Evolutionary conservation across 2,329 filamentous ascomycete genomes (phyloP).

Genomic region (Clathrospora elynae): DNA sequence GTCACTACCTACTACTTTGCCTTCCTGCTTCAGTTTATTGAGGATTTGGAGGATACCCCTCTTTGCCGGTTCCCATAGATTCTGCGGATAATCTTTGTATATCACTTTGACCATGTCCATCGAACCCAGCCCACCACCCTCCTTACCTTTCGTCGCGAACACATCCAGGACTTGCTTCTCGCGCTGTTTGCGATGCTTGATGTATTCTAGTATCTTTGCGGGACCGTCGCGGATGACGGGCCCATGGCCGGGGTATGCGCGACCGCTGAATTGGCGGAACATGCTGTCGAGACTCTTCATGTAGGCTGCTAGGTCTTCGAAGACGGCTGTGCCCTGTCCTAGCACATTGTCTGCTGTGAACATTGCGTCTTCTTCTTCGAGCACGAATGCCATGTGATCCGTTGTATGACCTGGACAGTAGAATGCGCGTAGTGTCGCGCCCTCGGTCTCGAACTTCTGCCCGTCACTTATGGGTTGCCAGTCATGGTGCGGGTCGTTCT

Average conservation of each 20-base stretch:
- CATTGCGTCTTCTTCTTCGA: slow-evolving; percentile 79
- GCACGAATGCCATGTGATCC: slow-evolving; percentile 80
- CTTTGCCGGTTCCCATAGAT: slow-evolving; percentile 75
- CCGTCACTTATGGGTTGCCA: slow-evolving; percentile 63
- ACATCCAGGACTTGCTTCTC: slow-evolving; percentile 60
- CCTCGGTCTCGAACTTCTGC: slow-evolving; percentile 62
- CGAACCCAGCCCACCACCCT: slow-evolving; percentile 63
- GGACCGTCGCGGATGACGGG: slow-evolving; percentile 74
- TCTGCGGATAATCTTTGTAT: slow-evolving; percentile 78
- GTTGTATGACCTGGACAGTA: slow-evolving; percentile 76
- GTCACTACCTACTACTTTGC: slow-evolving; percentile 59
- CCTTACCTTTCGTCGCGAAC: slow-evolving; percentile 34
- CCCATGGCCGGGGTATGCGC: slow-evolving; percentile 88
- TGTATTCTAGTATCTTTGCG: slow-evolving; percentile 78
- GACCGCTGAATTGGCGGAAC: slow-evolving; percentile 66
- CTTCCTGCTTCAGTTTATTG: slow-evolving; percentile 76
- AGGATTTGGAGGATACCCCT: slow-evolving; percentile 78
- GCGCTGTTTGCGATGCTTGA: slow-evolving; percentile 76
- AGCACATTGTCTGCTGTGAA: slow-evolving; percentile 91
- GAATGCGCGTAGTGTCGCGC: slow-evolving; percentile 69
- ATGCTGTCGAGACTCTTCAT: slow-evolving; percentile 72
- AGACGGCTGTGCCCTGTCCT: slow-evolving; percentile 84
- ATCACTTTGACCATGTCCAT: slow-evolving; percentile 88
- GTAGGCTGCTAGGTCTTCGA: slow-evolving; percentile 75
- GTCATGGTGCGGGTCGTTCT: slow-evolving; percentile 60